These are phyloP conservation scores for Fusarium sp. DNA, from an alignment of 2,329 filamentous ascomycete genomes.

Conservation along the genomic window DNA sequence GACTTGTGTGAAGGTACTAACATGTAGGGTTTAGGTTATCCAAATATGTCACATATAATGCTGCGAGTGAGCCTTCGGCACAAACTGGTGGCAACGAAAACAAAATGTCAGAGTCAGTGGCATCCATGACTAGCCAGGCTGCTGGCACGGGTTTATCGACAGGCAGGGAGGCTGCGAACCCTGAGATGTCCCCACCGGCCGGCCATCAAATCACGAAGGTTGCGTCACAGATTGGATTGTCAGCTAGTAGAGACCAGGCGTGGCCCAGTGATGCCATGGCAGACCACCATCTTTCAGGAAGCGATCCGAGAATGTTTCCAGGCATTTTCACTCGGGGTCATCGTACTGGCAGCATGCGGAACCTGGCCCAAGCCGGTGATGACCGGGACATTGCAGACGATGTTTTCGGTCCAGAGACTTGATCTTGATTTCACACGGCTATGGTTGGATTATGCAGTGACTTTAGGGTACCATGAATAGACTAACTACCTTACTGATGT, in stretches of 20 bases:
- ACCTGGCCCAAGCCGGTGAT: slow-evolving; percentile 43
- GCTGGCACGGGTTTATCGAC: background rate
- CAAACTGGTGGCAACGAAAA: slow-evolving; percentile 16
- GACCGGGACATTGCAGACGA: slow-evolving; percentile 36
- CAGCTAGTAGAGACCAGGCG: slow-evolving; percentile 48
- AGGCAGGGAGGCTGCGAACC: slow-evolving; percentile 13
- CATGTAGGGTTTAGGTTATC: slow-evolving; percentile 50
- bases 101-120: slow-evolving; percentile 34
- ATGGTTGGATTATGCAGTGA: background rate
- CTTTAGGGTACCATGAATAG: background rate
- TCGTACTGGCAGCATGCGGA: slow-evolving; percentile 56
- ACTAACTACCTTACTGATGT: background rate
- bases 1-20: slow-evolving; percentile 5
- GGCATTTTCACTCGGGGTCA: slow-evolving; percentile 70
- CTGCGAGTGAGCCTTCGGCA: slow-evolving; percentile 34
- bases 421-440: slow-evolving; percentile 7
- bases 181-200: slow-evolving; percentile 25
- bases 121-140: slow-evolving; percentile 23
- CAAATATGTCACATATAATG: slow-evolving; percentile 55
- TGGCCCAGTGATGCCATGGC: slow-evolving; percentile 54
- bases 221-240: slow-evolving; percentile 38
- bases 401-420: slow-evolving; percentile 29
- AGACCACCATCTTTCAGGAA: slow-evolving; percentile 63
- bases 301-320: slow-evolving; percentile 77
- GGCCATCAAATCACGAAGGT: slow-evolving; percentile 20